Base-by-base conservation (phyloP, 2,329 filamentous ascomycete species). In the Metarhizium album region DNA sequence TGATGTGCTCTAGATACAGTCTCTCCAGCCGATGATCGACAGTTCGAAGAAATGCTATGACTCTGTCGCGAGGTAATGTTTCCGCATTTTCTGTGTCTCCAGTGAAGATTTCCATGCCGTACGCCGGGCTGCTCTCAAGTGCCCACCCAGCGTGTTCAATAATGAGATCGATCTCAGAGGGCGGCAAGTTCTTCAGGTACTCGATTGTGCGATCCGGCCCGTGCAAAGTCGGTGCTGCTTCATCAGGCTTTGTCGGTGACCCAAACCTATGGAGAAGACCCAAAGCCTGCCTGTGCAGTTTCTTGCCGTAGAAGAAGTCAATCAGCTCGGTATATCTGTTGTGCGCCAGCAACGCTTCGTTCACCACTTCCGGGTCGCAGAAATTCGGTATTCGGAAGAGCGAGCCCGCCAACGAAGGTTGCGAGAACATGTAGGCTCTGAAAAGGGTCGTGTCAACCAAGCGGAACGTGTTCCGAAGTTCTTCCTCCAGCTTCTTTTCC, bases 221-320 rank as follows among this genome's bases (percentile, higher is more conserved):
- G 58, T 86, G 84, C 6, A 98, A 75, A 4, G 67, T 66, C 2
- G 75, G 75, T 0, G 76, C 73, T 2, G 70, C 69, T 45, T 76
- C 72, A 51, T 78, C 71, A 9, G 72, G 71, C 52, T 72, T 67
- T 27, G 74, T 66, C 2, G 76, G 74, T 27, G 78, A 79, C 18
- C 91, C 91, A 58, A 96, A 96, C 55, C 84, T 86, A 58, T 81
- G 79, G 1, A 98, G 75, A 29, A 96, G 71, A 57, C 89, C 86
- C 18, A 98, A 71, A 0, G 93, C 91, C 62, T 94, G 84, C 18
- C 84, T 82, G 67, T 98, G 93, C 40, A 97, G 76, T 65, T 86
- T 90, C 71, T 98, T 98, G 55, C 93, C 93, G 60, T 94, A 89
- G 58, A 97, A 83, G 64, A 98, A 98, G 65, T 97, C 91, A n/a